Base-by-base conservation (phyloP, 2,329 filamentous ascomycete species). In the Myrmaecium sp. region DNA sequence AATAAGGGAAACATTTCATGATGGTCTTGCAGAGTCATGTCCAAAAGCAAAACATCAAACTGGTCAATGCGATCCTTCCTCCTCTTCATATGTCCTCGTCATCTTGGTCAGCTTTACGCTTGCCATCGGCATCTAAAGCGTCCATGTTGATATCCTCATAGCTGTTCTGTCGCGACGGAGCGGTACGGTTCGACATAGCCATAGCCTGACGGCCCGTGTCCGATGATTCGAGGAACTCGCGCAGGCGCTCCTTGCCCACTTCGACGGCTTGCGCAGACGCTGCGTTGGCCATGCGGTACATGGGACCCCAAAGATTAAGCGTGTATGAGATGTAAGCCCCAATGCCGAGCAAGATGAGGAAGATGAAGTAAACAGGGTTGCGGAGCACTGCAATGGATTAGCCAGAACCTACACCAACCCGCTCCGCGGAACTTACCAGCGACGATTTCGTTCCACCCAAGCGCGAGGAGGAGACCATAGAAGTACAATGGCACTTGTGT, bases 401-500 rank as follows among this genome's bases (percentile, higher is more conserved):
- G 3, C 9, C 9, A 25, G 10, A 25, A 7, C 8, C 6, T 5
- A 16, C 13, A 4, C 13, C 9, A 4, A 8, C n/a, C 9, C 16
- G 11, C 10, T 27, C 11, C 8, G 10, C 18, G 33, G 22, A 25
- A 52, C 78, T 64, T 65, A 92, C 84, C 82, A 44, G 84, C 80
- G 38, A 92, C 61, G 36, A 98, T 84, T 55, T 98, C 89, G 54
- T 98, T 98, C 89, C 89, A 98, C n/a, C 89, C 89, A 25, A 98
- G 63, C 13, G 82, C 80, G 36, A 98, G 59, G 30, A 98, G 62
- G 30, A 95, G 52, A 21, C 72, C 81, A 43, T 94, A 98, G 53
- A 98, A 94, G 55, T 94, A 95, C 34, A 92, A 57, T 5, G 89
- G 89, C 26, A 98, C 74, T 52, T 94, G 84, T 4, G 84, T 80